Percentiles rank a stretch among this genome's conserved stretches.
Evolutionary conservation across 2,329 filamentous ascomycete genomes (phyloP).

Genomic region (Fulvia fulva): DNA sequence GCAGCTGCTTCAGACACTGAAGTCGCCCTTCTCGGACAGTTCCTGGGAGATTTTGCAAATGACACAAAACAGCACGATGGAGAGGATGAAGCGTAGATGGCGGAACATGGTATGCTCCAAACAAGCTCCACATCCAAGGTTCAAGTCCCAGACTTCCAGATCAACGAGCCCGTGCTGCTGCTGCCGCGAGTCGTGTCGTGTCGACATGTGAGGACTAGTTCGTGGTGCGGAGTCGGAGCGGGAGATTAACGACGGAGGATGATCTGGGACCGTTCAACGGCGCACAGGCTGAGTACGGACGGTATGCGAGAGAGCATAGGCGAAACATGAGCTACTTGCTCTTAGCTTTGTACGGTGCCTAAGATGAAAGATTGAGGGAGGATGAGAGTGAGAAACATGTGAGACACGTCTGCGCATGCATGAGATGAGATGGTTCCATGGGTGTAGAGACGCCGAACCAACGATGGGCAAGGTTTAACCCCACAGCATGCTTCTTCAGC

Average conservation of each 20-base stretch:
- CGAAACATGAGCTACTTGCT: neutral
- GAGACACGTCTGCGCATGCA: too few species aligned
- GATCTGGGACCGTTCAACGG: neutral
- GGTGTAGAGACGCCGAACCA: too few species aligned
- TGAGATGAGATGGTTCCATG: too few species aligned
- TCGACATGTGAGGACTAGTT: neutral
- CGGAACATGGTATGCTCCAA: conserved; percentile 16
- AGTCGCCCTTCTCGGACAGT: conserved; percentile 21
- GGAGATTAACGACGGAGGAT: conserved; percentile 1
- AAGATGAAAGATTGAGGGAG: neutral
- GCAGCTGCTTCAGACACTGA: neutral
- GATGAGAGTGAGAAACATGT: neutral
- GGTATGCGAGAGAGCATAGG: neutral
- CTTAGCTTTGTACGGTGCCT: neutral
- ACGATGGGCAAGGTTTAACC: neutral
- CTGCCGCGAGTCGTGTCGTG: conserved; percentile 10
- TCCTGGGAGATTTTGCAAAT: conserved; percentile 48
- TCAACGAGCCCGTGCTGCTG: neutral
- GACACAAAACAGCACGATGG: conserved; percentile 41
- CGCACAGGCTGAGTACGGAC: neutral
- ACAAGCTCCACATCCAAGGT: neutral
- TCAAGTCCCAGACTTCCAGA: neutral
- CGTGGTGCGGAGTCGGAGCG: conserved; percentile 3
- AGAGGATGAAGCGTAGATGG: conserved; percentile 22
- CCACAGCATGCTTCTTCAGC: too few species aligned